Evolutionary conservation across 169 alveolate genomes (phyloP).

Genomic region (Plasmodium inui): DNA sequence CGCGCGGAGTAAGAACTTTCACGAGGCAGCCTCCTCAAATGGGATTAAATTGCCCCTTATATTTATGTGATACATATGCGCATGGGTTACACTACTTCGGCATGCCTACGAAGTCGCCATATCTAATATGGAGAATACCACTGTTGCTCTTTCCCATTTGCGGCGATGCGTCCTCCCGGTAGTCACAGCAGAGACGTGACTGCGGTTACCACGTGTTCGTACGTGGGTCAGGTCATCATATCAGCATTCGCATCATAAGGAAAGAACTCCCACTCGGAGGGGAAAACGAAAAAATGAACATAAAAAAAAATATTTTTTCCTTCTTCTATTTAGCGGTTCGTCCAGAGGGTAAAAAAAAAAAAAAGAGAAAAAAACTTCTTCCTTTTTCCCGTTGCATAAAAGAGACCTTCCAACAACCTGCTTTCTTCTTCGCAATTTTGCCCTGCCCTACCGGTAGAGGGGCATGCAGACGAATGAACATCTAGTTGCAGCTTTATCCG

Average conservation of each 20-base stretch:
- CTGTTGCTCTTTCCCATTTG: background rate
- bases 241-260: background rate
- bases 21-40: background rate
- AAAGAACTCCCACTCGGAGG: background rate
- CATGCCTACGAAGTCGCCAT: background rate
- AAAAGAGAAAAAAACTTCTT: background rate
- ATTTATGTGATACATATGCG: background rate
- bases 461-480: background rate
- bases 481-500: background rate
- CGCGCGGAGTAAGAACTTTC: background rate
- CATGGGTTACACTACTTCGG: background rate
- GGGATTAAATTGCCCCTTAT: background rate
- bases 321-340: background rate
- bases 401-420: background rate
- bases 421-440: background rate
- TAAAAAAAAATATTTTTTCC: background rate
- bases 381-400: background rate
- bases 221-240: background rate
- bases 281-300: background rate
- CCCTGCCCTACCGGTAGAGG: background rate
- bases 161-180: background rate
- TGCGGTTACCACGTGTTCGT: background rate
- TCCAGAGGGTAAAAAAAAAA: background rate
- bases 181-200: background rate
- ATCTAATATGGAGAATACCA: background rate